phyloP scores from a whole-genome alignment of 2,329 filamentous ascomycete genomes.

The Nothophoma quercina region DNA sequence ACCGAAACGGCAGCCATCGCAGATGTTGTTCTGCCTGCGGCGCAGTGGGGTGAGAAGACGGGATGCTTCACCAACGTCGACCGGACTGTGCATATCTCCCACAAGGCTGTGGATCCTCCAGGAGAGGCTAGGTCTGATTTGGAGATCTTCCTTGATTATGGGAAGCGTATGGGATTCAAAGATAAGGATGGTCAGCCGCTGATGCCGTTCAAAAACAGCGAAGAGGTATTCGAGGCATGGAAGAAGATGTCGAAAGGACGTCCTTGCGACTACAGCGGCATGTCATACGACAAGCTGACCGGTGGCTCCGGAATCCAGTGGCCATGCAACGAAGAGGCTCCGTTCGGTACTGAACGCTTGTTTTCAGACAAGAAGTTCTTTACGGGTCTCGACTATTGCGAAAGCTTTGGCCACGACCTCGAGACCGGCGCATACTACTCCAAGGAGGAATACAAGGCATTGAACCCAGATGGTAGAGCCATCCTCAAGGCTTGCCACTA shows the following conservation, averaged over 20 bases:
- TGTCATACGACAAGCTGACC: conserved; percentile 18
- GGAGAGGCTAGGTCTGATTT: conserved; percentile 12
- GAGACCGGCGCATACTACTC: conserved; percentile 15
- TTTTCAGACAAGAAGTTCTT: conserved; percentile 17
- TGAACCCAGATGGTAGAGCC: conserved; percentile 12
- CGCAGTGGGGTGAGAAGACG: conserved; percentile 15
- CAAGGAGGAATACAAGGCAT: conserved; percentile 12
- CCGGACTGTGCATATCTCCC: conserved; percentile 12
- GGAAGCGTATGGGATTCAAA: conserved; percentile 16
- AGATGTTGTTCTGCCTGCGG: conserved; percentile 13
- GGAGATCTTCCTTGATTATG: conserved; percentile 17
- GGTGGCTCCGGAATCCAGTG: conserved; percentile 18
- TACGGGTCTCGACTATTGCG: conserved; percentile 13
- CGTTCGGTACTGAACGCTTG: conserved; percentile 15
- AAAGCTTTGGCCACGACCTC: conserved; percentile 20
- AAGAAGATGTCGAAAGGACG: conserved; percentile 16
- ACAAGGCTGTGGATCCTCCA: conserved; percentile 14
- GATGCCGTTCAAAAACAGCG: conserved; percentile 9
- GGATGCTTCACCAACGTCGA: conserved; percentile 15
- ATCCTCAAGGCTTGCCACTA: conserved; percentile 14
- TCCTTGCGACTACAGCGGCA: conserved; percentile 15
- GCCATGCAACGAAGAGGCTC: conserved; percentile 16
- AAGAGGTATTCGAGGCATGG: conserved; percentile 18
- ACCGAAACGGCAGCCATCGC: conserved; percentile 15
- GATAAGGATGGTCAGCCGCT: conserved; percentile 15